Evolutionary conservation across 345 rosid species (phyloP).

Genomic region (Eucalyptus regnans): DNA sequence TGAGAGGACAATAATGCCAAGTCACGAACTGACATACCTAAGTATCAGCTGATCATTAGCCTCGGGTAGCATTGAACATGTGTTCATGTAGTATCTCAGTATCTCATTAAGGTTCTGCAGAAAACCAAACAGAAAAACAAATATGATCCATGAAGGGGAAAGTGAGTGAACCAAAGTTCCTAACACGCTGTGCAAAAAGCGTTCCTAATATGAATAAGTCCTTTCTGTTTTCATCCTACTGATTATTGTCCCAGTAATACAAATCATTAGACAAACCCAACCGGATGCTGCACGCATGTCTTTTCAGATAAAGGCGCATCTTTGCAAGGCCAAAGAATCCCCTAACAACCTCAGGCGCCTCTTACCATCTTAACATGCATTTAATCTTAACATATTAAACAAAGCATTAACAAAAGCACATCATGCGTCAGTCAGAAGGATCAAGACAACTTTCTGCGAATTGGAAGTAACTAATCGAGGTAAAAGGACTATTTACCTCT

Average conservation of each 20-base stretch:
- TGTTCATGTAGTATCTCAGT: slow-evolving; percentile 36
- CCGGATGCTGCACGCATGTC: background rate
- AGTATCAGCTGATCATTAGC: slow-evolving; percentile 39
- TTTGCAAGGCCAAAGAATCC: background rate
- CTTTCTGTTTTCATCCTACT: background rate
- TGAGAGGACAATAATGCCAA: background rate
- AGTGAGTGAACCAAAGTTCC: background rate
- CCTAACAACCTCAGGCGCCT: background rate
- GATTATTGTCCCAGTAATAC: background rate
- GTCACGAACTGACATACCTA: slow-evolving; percentile 17
- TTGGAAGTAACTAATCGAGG: background rate
- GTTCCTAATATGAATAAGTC: background rate
- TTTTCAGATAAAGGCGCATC: background rate
- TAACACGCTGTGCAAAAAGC: background rate
- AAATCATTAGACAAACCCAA: background rate
- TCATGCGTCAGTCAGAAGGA: background rate
- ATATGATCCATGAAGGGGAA: background rate
- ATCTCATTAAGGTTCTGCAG: slow-evolving; percentile 64
- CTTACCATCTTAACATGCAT: background rate
- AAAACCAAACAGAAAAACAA: background rate
- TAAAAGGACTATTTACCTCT: slow-evolving; percentile 20
- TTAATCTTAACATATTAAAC: background rate
- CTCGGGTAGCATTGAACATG: slow-evolving; percentile 33
- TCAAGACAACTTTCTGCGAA: background rate
- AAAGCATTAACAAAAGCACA: background rate